phyloP scores from a whole-genome alignment of 1,284 basidiomycete genomes.

The Apiotrichum brassicae region DNA sequence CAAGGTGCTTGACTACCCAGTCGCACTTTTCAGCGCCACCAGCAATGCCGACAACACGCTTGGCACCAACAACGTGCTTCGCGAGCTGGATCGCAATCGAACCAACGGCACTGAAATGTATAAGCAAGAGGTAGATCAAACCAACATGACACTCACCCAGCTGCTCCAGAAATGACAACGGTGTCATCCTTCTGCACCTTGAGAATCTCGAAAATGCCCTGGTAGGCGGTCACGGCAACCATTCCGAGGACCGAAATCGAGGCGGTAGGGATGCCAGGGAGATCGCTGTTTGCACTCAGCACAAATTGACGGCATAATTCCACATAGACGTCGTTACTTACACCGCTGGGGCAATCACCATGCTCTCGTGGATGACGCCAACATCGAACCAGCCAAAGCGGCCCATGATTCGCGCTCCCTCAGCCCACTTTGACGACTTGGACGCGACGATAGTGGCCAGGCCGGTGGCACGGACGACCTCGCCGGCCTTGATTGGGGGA shows the following conservation, averaged over 20 bases:
- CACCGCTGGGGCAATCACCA: slow-evolving; percentile 5
- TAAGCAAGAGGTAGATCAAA: no score
- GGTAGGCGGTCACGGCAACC: slow-evolving; percentile 33
- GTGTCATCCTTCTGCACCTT: slow-evolving; percentile 39
- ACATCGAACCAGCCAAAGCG: slow-evolving; percentile 32
- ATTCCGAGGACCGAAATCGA: slow-evolving; percentile 26
- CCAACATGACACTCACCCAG: slow-evolving; percentile 34
- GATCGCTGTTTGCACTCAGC: not conserved
- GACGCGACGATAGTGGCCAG: slow-evolving; percentile 26
- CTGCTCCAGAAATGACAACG: slow-evolving; percentile 46
- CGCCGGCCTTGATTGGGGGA: slow-evolving; percentile 24
- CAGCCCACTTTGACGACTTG: slow-evolving; percentile 22
- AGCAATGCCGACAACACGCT: slow-evolving; percentile 50
- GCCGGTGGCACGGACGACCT: slow-evolving; percentile 21
- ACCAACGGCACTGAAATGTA: slow-evolving; percentile 34
- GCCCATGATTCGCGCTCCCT: slow-evolving; percentile 24
- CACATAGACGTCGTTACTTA: no score
- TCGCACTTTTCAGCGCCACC: slow-evolving; percentile 50
- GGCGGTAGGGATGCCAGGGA: slow-evolving; percentile 8
- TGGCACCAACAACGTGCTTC: slow-evolving; percentile 45
- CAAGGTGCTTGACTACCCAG: slow-evolving; percentile 46
- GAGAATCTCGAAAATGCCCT: slow-evolving; percentile 36
- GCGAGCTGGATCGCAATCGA: slow-evolving; percentile 37
- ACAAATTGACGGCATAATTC: no score
- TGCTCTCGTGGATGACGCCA: slow-evolving; percentile 18